These are phyloP conservation scores for Cenchrus purpureus DNA, from an alignment of 176 grass and related monocot genomes.

Conservation along the genomic window DNA sequence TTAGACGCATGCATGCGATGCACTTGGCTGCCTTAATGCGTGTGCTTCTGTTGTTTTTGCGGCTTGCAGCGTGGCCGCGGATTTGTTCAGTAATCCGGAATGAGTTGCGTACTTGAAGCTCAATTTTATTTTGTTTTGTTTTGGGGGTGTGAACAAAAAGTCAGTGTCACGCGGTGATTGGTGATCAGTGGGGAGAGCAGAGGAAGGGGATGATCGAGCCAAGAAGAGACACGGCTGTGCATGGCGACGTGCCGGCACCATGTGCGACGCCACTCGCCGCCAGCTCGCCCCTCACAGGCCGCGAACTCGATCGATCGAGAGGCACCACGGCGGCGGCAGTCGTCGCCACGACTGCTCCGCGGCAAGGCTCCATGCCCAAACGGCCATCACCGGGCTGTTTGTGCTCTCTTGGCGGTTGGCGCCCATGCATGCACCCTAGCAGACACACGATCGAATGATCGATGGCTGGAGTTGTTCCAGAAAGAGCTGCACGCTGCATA, in stretches of 20 bases:
- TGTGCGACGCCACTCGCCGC: constrained; percentile 6
- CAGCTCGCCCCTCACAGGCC: background rate
- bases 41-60: constrained; percentile 25
- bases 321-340: background rate
- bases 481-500: background rate
- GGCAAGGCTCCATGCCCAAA: background rate
- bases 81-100: too few relatives aligned
- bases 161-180: too few relatives aligned
- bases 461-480: background rate
- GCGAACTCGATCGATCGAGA: background rate
- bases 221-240: background rate
- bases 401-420: background rate
- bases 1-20: background rate
- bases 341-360: constrained; percentile 10
- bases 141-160: too few relatives aligned
- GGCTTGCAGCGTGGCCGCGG: background rate
- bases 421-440: background rate
- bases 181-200: too few relatives aligned
- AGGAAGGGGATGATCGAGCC: too few relatives aligned
- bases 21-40: background rate
- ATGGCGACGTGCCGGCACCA: constrained; percentile 21
- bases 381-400: constrained; percentile 17
- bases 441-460: background rate
- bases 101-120: too few relatives aligned
- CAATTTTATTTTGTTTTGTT: too few relatives aligned